Evolutionary conservation across 208 protist genomes (phyloP), one percentile per base, ranked within the genome.

Genomic region (Vickermania ingenoplastis): DNA sequence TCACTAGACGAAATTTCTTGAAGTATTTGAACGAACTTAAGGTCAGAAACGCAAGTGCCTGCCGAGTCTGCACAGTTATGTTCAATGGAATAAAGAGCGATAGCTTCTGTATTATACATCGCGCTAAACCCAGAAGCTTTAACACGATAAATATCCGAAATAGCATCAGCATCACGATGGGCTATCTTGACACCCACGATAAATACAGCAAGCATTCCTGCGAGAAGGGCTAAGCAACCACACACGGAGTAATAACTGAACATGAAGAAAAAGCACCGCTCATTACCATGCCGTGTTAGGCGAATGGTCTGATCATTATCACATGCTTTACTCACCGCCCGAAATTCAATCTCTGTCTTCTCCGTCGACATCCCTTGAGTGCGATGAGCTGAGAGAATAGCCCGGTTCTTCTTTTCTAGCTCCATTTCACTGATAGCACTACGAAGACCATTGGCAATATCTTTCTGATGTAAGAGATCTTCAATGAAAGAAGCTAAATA

Each of bases 351-450:
- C 28, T 41, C 4, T 21, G 36, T 24, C 31, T 27, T 29, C 13
- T 49, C 36, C 11, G 7, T 45, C 7, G 36, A 7, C 11, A 45
- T 45, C 7, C 17, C 17, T 45, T 45, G 36, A 17, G 11, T 45
- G 25, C 25, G 31, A 21, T 59, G 54, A 11, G 52, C 22, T 4
- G 27, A 5, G 53, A 54, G 64, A 25, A 67, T 11, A 25, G 52
- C 56, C 3, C 59, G 57, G 31, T 67, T 70, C 59, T 67, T 67
- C 65, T 71, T 71, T 26, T 64, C 48, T 23, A 57, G 14, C 27
- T 65, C 65, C 57, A 71, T 59, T 26, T 67, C 60, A 41, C 64
- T 51, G 41, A 66, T 66, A 13, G 52, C 25, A 11, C 31, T 14
- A 3, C 60, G 65, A 23, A 67, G 11, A 22, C 59, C 50, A 21